These are phyloP conservation scores for Trametes meyenii DNA, from an alignment of 768 basidiomycete genomes.

Conservation along the genomic window DNA sequence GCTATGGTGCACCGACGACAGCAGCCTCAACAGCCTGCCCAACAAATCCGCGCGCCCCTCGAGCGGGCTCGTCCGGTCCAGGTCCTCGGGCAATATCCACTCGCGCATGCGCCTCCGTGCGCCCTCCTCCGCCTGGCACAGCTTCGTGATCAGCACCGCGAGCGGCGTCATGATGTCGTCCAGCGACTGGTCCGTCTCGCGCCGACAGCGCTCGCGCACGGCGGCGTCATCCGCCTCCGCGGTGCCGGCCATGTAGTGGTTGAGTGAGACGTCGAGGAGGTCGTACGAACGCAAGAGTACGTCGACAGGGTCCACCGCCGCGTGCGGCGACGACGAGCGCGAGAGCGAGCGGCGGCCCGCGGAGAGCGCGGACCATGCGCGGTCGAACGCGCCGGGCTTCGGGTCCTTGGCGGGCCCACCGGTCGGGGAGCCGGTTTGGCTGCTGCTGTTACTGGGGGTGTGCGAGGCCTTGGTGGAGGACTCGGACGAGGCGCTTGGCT, in stretches of 20 bases:
- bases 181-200: conserved; percentile 57
- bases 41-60: conserved; percentile 74
- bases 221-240: conserved; percentile 64
- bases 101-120: conserved; percentile 60
- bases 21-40: conserved; percentile 78
- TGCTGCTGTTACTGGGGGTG: conserved; percentile 25
- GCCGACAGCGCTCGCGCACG: conserved; percentile 55
- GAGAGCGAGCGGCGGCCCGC: conserved; percentile 50
- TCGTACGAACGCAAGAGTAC: conserved; percentile 67
- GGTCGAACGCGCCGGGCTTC: conserved; percentile 47
- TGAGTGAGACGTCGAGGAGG: conserved; percentile 61
- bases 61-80: conserved; percentile 79
- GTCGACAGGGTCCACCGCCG: conserved; percentile 49
- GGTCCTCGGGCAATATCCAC: conserved; percentile 71
- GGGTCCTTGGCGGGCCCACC: conserved; percentile 30
- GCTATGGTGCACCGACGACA: conserved; percentile 72
- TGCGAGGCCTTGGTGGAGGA: conserved; percentile 31
- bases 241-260: conserved; percentile 67
- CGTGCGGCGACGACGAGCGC: conserved; percentile 41
- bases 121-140: conserved; percentile 65
- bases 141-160: conserved; percentile 69
- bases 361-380: conserved; percentile 57
- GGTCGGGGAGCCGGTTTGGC: conserved; percentile 24
- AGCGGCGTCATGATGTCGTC: conserved; percentile 83
- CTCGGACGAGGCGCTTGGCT: conserved; percentile 41